Percentiles rank a stretch among this genome's conserved stretches.
Conservation (phyloP, 768 basidiomycete species). For the Leccinum barrowsii region DNA sequence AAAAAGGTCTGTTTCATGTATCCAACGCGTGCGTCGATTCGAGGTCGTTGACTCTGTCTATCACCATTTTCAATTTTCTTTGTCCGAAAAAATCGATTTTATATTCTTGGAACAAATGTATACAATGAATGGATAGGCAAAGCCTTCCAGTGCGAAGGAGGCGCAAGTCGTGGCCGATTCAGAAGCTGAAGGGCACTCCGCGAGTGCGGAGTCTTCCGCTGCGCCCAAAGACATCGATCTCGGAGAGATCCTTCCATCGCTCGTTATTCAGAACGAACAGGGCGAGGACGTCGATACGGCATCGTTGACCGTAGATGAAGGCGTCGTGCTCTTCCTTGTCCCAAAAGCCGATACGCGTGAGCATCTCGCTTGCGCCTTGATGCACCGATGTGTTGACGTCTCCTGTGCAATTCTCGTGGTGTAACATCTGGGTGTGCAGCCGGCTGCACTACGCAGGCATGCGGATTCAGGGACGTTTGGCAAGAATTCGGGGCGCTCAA, state of each 20-base stretch:
- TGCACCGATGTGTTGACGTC: neutral
- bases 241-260: slow-evolving; percentile 70
- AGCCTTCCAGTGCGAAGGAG: slow-evolving; percentile 14
- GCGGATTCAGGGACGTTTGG: slow-evolving; percentile 83
- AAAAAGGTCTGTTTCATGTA: slow-evolving; percentile 24
- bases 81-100: neutral
- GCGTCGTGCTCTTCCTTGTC: slow-evolving; percentile 78
- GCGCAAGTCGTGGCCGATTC: neutral
- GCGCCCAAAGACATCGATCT: slow-evolving; percentile 45
- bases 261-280: slow-evolving; percentile 82
- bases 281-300: slow-evolving; percentile 72
- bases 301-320: slow-evolving; percentile 61
- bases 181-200: slow-evolving; percentile 5
- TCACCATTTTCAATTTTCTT: neutral
- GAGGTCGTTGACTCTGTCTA: neutral
- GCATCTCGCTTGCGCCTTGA: slow-evolving; percentile 23
- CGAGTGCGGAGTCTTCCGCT: slow-evolving; percentile 3
- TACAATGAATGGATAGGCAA: slow-evolving; percentile 12
- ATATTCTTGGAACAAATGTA: neutral
- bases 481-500: slow-evolving; percentile 62
- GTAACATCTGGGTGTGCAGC: slow-evolving; percentile 37
- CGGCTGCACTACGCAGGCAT: slow-evolving; percentile 92
- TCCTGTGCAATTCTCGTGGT: slow-evolving; percentile 3
- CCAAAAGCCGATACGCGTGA: slow-evolving; percentile 84
- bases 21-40: neutral